These are phyloP conservation scores for Calophaca sinica DNA, from an alignment of 306 rosid species.

Conservation along the genomic window DNA sequence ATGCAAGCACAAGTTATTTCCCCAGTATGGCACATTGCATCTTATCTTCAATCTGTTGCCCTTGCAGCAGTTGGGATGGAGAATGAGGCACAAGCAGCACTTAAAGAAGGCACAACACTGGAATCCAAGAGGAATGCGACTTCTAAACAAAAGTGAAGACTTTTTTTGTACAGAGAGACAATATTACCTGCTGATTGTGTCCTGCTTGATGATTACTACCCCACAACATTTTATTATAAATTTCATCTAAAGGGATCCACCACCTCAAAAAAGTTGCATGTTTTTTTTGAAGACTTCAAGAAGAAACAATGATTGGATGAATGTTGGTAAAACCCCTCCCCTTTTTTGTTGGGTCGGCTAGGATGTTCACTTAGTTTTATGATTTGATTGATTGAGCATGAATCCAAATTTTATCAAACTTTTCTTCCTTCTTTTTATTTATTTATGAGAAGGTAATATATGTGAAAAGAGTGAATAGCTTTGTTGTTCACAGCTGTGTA, in stretches of 20 bases:
- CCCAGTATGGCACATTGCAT: constrained; percentile 82
- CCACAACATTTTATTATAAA: constrained; percentile 40
- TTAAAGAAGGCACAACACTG: constrained; percentile 68
- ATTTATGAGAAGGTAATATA: too few species aligned
- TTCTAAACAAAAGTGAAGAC: constrained; percentile 60
- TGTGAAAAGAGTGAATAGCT: too few species aligned
- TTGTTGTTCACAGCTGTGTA: too few species aligned
- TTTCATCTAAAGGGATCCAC: constrained; percentile 39
- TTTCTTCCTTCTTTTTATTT: constrained; percentile 9
- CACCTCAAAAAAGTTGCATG: constrained; percentile 40
- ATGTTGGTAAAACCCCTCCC: constrained; percentile 55
- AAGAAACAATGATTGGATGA: constrained; percentile 47
- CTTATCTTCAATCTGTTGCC: constrained; percentile 80
- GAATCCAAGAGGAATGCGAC: constrained; percentile 67
- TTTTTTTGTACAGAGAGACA: constrained; percentile 45
- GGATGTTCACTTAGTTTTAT: constrained; percentile 50
- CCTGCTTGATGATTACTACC: constrained; percentile 42
- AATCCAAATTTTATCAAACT: constrained; percentile 20
- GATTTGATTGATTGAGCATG: constrained; percentile 56
- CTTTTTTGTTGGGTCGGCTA: constrained; percentile 52
- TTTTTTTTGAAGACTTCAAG: constrained; percentile 41
- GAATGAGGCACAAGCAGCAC: constrained; percentile 70
- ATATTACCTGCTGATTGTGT: constrained; percentile 45
- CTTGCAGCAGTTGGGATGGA: constrained; percentile 69
- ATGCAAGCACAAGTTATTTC: constrained; percentile 78